Evolutionary conservation across 441 rosid species (phyloP).

Genomic region (Syzygium syzygioides): DNA sequence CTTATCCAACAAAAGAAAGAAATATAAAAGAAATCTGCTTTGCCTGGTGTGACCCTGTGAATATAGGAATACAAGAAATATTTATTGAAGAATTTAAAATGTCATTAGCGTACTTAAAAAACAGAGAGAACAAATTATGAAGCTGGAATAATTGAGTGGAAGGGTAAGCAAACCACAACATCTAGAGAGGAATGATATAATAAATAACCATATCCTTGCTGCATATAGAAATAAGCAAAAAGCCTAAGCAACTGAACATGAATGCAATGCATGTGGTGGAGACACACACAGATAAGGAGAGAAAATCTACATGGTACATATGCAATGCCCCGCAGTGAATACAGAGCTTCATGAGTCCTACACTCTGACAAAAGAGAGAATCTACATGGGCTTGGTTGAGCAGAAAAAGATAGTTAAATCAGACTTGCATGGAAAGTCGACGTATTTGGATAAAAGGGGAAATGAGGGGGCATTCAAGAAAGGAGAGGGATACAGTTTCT

Average conservation of each 20-base stretch:
- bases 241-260: background rate
- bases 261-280: background rate
- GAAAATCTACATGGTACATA: background rate
- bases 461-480: background rate
- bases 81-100: background rate
- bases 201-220: background rate
- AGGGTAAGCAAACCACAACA: background rate
- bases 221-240: background rate
- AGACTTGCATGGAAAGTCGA: background rate
- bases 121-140: background rate
- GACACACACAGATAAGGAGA: background rate
- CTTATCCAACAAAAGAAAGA: background rate
- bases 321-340: background rate
- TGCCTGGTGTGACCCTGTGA: background rate
- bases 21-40: background rate
- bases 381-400: background rate
- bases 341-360: background rate
- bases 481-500: background rate
- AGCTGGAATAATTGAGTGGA: background rate
- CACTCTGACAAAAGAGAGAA: background rate
- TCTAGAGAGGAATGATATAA: background rate
- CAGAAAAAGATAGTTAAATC: background rate
- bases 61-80: background rate
- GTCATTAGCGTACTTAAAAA: background rate
- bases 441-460: background rate